phyloP scores from a whole-genome alignment of 2,329 filamentous ascomycete genomes.

The Diplodia sapinea region DNA sequence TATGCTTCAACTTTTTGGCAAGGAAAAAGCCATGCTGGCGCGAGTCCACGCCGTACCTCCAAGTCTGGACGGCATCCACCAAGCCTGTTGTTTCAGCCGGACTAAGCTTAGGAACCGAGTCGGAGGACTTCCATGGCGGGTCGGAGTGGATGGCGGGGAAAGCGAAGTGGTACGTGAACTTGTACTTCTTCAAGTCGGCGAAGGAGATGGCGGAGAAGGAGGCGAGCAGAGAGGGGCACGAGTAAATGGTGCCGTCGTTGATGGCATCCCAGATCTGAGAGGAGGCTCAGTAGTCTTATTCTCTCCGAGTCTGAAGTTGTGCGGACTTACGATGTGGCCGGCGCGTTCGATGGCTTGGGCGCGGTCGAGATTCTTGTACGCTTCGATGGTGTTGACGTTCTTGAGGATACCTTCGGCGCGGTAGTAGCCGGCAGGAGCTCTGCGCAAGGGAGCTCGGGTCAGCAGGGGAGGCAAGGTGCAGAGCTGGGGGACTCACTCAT shows the following conservation, averaged over 20 bases:
- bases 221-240: slow-evolving; percentile 86
- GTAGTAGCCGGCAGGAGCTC: slow-evolving; percentile 68
- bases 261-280: slow-evolving; percentile 97
- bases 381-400: slow-evolving; percentile 95
- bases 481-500: slow-evolving; percentile 66
- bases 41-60: slow-evolving; percentile 80
- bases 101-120: slow-evolving; percentile 57
- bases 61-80: slow-evolving; percentile 83
- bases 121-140: slow-evolving; percentile 70
- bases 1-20: slow-evolving; percentile 71
- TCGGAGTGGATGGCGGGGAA: slow-evolving; percentile 93
- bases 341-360: slow-evolving; percentile 76
- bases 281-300: slow-evolving; percentile 20
- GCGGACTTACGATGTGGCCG: slow-evolving; percentile 71
- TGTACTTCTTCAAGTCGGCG: slow-evolving; percentile 96
- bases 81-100: slow-evolving; percentile 75
- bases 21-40: slow-evolving; percentile 95
- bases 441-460: neutral
- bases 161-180: slow-evolving; percentile 97
- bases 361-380: slow-evolving; percentile 86
- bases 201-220: slow-evolving; percentile 91
- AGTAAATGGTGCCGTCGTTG: slow-evolving; percentile 94
- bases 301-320: neutral
- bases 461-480: neutral
- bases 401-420: slow-evolving; percentile 92